Base-by-base conservation (phyloP, 176 grass and related monocot genomes). In the Chloris gayana region DNA sequence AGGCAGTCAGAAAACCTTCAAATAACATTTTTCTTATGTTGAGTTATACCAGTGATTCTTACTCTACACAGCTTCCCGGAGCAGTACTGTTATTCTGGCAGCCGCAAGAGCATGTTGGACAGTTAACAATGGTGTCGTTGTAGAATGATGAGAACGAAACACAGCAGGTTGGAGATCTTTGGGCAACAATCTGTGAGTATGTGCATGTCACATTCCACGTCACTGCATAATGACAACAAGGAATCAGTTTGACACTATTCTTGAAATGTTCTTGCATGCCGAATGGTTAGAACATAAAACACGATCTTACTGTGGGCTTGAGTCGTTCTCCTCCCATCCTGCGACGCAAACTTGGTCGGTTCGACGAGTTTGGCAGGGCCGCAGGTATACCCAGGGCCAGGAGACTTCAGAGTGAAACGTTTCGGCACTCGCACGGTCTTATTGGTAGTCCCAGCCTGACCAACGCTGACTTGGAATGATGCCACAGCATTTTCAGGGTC, bases 121-220 rank as follows among this genome's bases (percentile, higher is more conserved):
- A 97, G 37, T 73, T 82, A 1, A 97, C 83, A 57, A 97, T 97
- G 14, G 88, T 97, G 31, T 89, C 83, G 30, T 97, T 97, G 68
- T 97, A 97, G 69, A 97, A 97, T 3, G 93, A 97, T 1, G 93
- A 97, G 39, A 97, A 80, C 22, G 77, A 93, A 3, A 97, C 90
- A 38, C 93, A 97, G 50, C 93, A 97, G 46, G 90, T 80, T 9
- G 93, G 93, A 77, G 83, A 72, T 68, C 80, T 89, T 12, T 90
- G 88, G 6, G 88, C 85, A 0, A 85, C 47, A 15, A 93, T 87
- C 69, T 97, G 93, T 0, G 93, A 97, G 62, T 97, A 97, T 14
- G 85, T 91, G 33, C 93, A 97, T 15, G 90, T 97, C 75, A 89
- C 79, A 80, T 91, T 97, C 93, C 93, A 97, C 21, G 90, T 93